Evolutionary conservation across 2,329 filamentous ascomycete species (phyloP), one percentile per base, ranked within the genome.

Genomic region (Fusarium brachygibbosum): DNA sequence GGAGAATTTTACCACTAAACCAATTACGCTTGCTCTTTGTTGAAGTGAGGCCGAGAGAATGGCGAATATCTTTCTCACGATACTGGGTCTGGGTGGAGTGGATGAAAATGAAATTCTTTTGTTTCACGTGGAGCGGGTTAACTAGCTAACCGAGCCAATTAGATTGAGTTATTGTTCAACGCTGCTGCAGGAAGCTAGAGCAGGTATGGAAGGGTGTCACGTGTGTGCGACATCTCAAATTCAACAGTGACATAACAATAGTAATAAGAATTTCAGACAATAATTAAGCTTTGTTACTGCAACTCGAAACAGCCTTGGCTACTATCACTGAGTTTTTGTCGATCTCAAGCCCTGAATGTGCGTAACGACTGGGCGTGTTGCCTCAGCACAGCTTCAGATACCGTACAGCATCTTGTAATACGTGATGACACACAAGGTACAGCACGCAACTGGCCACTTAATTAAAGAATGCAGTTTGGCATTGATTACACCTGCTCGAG

Each of bases 1-100:
- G 60, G 60, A 63, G 60, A 63, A 63, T 63, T 63, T 63, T 63
- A 63, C 60, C 60, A 63, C 62, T 65, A 65, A 65, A 65, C 60
- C 60, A 67, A 67, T 67, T 48, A 67, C 63, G 63, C 63, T 45
- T 48, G 35, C 28, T 41, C 19, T 16, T 67, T 8, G 48, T 67
- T 67, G 34, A 31, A 17, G 17, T 13, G 2, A 1, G 3, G 2
- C 17, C 9, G 16, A 38, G 10, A 6, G 35, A 65, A 38, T 6
- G 4, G 13, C 6, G 12, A 0, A 5, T 1, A 53, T 62, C 11
- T 14, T 25, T n/a, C 1, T 60, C 17, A 2, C n/a, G 40, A 68
- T 60, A 12, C 1, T 6, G 13, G 16, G 23, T 16, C 17, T 55
- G 44, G 48, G 52, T 68, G 53, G 64, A 60, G 45, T 38, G 23